A percentile compares a stretch with the other conserved stretches of the same genome.
Conservation (phyloP, 768 basidiomycete species). For the Termitomyces titanicus region DNA sequence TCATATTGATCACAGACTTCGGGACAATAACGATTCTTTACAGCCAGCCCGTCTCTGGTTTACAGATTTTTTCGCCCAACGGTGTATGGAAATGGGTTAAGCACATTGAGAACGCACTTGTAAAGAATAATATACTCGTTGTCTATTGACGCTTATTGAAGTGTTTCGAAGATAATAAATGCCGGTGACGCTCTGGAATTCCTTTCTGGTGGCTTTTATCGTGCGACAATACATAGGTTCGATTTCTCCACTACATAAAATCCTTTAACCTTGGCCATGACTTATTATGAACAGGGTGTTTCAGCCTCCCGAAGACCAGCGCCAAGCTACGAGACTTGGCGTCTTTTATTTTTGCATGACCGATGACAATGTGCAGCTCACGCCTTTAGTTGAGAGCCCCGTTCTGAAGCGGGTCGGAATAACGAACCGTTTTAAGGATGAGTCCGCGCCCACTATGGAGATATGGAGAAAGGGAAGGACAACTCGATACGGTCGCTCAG, state of each 20-base stretch:
- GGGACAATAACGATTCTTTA: conserved; percentile 44
- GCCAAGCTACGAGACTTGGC: conserved; percentile 35
- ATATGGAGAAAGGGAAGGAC: conserved; percentile 51
- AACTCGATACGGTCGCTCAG: conserved; percentile 45
- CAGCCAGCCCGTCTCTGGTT: conserved; percentile 44
- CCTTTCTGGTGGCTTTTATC: conserved; percentile 42
- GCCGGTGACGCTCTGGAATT: conserved; percentile 45
- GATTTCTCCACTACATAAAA: background rate
- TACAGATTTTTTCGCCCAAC: conserved; percentile 41
- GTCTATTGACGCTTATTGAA: background rate
- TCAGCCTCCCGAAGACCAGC: conserved; percentile 44
- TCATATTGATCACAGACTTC: conserved; percentile 26
- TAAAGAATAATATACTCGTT: conserved; percentile 11
- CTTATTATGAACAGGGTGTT: conserved; percentile 24
- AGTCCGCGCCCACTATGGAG: conserved; percentile 47
- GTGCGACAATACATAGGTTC: conserved; percentile 38
- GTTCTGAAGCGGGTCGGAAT: conserved; percentile 47
- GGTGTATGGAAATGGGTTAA: conserved; percentile 45
- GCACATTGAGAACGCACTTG: conserved; percentile 45
- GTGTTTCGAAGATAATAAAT: conserved; percentile 22
- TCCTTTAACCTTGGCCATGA: conserved; percentile 1
- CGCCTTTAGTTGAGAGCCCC: conserved; percentile 37
- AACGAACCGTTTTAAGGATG: conserved; percentile 31
- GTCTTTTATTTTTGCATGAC: conserved; percentile 55
- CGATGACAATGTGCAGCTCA: conserved; percentile 38